phyloP scores from a whole-genome alignment of 495 filamentous ascomycete species.

The Bombardia bombarda region DNA sequence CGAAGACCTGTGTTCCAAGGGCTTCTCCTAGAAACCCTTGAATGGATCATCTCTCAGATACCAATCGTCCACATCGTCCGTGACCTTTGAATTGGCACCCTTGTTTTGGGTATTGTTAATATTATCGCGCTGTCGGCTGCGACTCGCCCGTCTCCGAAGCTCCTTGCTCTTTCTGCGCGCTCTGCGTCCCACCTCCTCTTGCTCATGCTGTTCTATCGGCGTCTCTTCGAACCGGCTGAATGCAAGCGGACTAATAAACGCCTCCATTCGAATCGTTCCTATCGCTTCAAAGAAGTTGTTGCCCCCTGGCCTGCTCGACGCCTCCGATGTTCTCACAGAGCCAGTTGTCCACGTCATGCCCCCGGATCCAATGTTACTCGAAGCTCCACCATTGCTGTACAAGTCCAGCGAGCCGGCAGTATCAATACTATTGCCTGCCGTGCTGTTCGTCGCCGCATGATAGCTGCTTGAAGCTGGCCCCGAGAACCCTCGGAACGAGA shows the following conservation, averaged over 20 bases:
- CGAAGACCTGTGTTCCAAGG: too few species aligned
- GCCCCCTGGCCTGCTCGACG: conserved; percentile 43
- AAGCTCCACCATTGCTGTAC: conserved; percentile 32
- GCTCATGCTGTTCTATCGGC: conserved; percentile 37
- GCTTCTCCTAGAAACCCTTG: conserved; percentile 29
- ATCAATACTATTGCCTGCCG: conserved; percentile 42
- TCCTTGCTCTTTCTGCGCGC: conserved; percentile 42
- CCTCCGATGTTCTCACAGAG: conserved; percentile 52
- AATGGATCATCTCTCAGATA: conserved; percentile 41
- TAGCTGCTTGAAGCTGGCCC: conserved; percentile 40
- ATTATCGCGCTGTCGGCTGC: conserved; percentile 42
- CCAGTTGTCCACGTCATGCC: conserved; percentile 34
- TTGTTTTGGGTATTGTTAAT: conserved; percentile 42
- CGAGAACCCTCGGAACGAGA: conserved; percentile 69
- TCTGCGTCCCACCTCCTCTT: conserved; percentile 35
- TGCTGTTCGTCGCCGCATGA: conserved; percentile 41
- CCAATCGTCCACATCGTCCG: conserved; percentile 38
- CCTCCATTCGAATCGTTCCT: conserved; percentile 94
- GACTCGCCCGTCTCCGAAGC: conserved; percentile 38
- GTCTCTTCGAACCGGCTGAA: conserved; percentile 36
- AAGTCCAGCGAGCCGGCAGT: conserved; percentile 54
- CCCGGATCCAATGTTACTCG: conserved; percentile 27
- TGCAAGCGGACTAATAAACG: conserved; percentile 64
- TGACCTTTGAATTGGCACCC: conserved; percentile 32
- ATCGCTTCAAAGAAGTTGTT: conserved; percentile 67